These are phyloP conservation scores for Neurospora intermedia DNA, from an alignment of 495 filamentous ascomycete genomes.

Conservation along the genomic window DNA sequence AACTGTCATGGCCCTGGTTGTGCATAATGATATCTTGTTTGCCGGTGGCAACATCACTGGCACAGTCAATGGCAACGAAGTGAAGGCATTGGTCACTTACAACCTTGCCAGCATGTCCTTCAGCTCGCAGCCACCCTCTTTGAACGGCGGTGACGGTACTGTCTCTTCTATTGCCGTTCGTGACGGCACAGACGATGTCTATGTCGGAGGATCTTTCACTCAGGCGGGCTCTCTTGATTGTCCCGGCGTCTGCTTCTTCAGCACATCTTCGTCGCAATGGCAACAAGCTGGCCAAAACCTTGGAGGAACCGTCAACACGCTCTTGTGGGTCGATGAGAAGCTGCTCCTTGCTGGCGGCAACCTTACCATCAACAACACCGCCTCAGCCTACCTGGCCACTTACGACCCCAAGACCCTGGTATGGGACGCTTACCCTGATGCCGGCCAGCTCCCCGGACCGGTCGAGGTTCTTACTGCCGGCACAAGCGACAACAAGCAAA, in stretches of 20 bases:
- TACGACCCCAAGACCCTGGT: constrained; percentile 52
- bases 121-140: constrained; percentile 55
- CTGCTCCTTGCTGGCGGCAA: constrained; percentile 67
- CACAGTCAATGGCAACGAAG: constrained; percentile 43
- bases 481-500: constrained; percentile 48
- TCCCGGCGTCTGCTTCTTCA: constrained; percentile 68
- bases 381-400: constrained; percentile 54
- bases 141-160: constrained; percentile 55
- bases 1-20: constrained; percentile 59
- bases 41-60: constrained; percentile 75
- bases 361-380: constrained; percentile 53
- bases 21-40: constrained; percentile 60
- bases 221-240: constrained; percentile 77
- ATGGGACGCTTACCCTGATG: constrained; percentile 59
- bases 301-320: constrained; percentile 52
- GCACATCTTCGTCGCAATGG: constrained; percentile 60
- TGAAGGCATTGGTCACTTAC: constrained; percentile 73
- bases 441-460: constrained; percentile 60
- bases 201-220: constrained; percentile 73
- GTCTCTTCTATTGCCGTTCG: constrained; percentile 65
- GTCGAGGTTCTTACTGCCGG: constrained; percentile 68
- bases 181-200: constrained; percentile 60
- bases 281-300: constrained; percentile 60
- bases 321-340: constrained; percentile 64
- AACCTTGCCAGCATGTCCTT: constrained; percentile 55